phyloP scores from a whole-genome alignment of 1,139 yeast species.

The Saccharomyces hybrid region DNA sequence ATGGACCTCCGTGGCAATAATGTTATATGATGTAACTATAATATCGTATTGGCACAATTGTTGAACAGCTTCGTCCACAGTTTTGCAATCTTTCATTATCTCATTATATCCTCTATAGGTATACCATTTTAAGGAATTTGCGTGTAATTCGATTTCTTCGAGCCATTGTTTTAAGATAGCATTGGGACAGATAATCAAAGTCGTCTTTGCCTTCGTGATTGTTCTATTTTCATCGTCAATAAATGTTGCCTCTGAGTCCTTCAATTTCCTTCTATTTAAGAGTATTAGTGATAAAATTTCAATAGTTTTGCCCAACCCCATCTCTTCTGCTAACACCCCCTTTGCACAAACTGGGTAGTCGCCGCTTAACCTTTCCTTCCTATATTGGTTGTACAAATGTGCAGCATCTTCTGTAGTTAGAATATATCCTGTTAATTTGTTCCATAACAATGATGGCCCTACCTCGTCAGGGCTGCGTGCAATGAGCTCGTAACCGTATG shows the following conservation, averaged over 20 bases:
- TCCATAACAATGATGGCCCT: conserved; percentile 20
- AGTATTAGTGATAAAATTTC: conserved; percentile 64
- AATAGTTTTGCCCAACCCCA: conserved; percentile 95
- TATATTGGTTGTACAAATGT: neutral
- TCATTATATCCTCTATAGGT: conserved; percentile 56
- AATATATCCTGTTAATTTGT: conserved; percentile 29
- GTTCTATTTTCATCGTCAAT: conserved; percentile 13
- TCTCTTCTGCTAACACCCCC: conserved; percentile 82
- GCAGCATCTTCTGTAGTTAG: conserved; percentile 13
- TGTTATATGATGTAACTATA: conserved; percentile 72
- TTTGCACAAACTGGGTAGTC: conserved; percentile 35
- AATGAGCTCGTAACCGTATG: conserved; percentile 25
- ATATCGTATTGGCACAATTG: conserved; percentile 51
- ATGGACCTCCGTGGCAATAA: conserved; percentile 69
- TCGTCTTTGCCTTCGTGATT: conserved; percentile 54
- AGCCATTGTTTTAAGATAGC: conserved; percentile 81
- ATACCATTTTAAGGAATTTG: conserved; percentile 41
- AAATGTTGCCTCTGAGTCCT: conserved; percentile 23
- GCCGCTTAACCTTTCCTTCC: neutral
- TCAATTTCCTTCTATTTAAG: conserved; percentile 43
- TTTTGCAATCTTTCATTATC: conserved; percentile 29
- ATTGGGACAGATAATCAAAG: conserved; percentile 78
- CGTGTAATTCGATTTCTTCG: conserved; percentile 56
- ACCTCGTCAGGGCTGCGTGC: neutral
- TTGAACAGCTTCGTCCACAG: conserved; percentile 38